Evolutionary conservation across 306 rosid genomes (phyloP), one percentile per base, ranked within the genome.

Genomic region (Canavalia gladiata): DNA sequence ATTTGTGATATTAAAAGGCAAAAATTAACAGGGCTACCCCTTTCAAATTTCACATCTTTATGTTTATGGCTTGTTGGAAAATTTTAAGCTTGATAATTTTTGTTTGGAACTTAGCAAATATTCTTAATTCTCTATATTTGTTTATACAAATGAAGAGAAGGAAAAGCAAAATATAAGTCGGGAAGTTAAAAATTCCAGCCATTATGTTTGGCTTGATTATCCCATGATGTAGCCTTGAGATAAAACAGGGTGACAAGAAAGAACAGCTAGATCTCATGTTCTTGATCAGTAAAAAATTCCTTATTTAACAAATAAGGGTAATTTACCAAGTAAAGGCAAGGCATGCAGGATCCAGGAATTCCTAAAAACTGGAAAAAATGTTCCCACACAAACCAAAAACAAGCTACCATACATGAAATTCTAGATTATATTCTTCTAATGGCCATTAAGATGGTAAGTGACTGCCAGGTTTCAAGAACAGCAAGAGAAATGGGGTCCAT

Each of bases 381-480:
- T 41, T 68, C 8, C 46, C n/a, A 31, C 30, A 45, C 8, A 6
- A 69, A 79, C 13, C 12, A 49, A 18, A 4, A 47, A 46, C 29
- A 76, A 64, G 3, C 34, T 43, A 28, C 8, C 2, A 4, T 0
- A 3, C 51, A 68, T 7, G 18, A 46, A 57, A 79, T 56, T 30
- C 78, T 50, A 72, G 47, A 70, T 72, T 60, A 71, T 5, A 54
- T 30, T 70, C 76, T 58, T n/a, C 45, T 12, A 43, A 41, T 8
- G 46, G 34, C 45, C 4, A 60, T 31, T 45, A n/a, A 4, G 58
- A 56, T 18, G 25, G 25, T 18, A 18, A 18, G 25, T 11, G 9
- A 46, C 28, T 29, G 72, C 30, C 3, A 25, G 37, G 59, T 69
- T 59, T 30, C 5, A 51, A 52, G 8, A 54, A 58, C 7, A n/a